phyloP scores from a whole-genome alignment of 78 protist species.

The Planoprotostelium fungivorum region DNA sequence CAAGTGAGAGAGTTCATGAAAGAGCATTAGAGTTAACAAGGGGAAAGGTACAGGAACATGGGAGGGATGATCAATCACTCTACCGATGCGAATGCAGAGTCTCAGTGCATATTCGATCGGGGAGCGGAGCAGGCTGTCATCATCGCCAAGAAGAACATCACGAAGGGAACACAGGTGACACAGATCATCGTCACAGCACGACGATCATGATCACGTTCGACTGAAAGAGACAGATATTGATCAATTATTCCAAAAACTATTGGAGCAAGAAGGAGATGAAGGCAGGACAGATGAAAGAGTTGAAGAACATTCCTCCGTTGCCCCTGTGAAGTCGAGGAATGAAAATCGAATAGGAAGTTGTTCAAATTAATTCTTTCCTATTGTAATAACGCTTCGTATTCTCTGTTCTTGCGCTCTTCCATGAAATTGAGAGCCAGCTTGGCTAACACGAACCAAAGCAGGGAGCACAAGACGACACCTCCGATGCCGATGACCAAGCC shows the following conservation, averaged over 20 bases:
- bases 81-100: constrained; percentile 30
- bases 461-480: no score
- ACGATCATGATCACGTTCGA: background rate
- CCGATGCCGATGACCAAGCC: no score
- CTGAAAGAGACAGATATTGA: constrained; percentile 6
- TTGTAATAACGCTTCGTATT: no score
- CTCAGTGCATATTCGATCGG: constrained; percentile 48
- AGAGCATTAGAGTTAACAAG: background rate
- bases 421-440: no score
- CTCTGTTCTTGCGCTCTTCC: no score
- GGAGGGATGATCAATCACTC: constrained; percentile 69
- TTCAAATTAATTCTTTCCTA: no score
- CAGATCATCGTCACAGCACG: background rate
- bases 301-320: background rate
- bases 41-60: constrained; percentile 19
- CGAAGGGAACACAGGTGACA: constrained; percentile 24
- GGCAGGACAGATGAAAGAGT: background rate
- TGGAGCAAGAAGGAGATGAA: constrained; percentile 17
- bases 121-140: constrained; percentile 67
- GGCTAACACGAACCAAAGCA: no score
- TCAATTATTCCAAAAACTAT: constrained; percentile 40
- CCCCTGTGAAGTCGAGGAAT: background rate
- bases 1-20: background rate
- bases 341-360: no score
- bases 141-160: constrained; percentile 34